These are phyloP conservation scores for Myxozyma udenii DNA, from an alignment of 805 yeast species.

Conservation along the genomic window DNA sequence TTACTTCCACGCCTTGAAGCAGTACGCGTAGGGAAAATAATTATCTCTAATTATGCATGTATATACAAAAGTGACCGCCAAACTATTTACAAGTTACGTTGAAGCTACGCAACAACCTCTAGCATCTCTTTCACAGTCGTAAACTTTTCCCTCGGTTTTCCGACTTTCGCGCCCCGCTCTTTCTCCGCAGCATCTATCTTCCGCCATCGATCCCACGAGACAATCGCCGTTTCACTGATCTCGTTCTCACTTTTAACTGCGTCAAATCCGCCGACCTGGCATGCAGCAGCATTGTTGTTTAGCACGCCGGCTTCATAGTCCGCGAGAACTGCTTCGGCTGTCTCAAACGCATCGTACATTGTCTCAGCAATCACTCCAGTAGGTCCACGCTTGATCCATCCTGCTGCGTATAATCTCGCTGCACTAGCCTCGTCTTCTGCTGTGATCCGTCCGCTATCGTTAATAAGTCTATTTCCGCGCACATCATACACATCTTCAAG, in stretches of 20 bases:
- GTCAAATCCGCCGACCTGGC: slow-evolving; percentile 35
- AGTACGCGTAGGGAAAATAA: not conserved
- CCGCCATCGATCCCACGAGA: slow-evolving; percentile 68
- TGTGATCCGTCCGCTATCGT: slow-evolving; percentile 15
- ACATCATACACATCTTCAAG: slow-evolving; percentile 49
- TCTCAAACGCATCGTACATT: slow-evolving; percentile 75
- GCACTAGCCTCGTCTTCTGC: not conserved
- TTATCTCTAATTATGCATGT: not conserved
- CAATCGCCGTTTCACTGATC: slow-evolving; percentile 32
- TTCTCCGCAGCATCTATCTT: slow-evolving; percentile 54
- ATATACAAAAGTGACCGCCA: not conserved
- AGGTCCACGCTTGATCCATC: slow-evolving; percentile 89
- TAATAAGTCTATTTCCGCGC: slow-evolving; percentile 39
- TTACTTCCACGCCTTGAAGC: not conserved
- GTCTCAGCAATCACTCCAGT: slow-evolving; percentile 89
- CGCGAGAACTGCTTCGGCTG: slow-evolving; percentile 61
- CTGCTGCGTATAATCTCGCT: slow-evolving; percentile 63
- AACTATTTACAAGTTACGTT: not conserved
- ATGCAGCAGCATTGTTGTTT: not conserved
- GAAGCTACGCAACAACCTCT: slow-evolving; percentile 10
- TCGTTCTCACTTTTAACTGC: slow-evolving; percentile 29
- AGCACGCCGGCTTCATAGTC: slow-evolving; percentile 42
- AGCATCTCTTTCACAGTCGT: slow-evolving; percentile 51
- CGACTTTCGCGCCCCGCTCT: slow-evolving; percentile 46
- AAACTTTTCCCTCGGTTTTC: slow-evolving; percentile 61